These are phyloP conservation scores for Ehretia macrophylla DNA, from an alignment of 257 asterid genomes.

Conservation along the genomic window DNA sequence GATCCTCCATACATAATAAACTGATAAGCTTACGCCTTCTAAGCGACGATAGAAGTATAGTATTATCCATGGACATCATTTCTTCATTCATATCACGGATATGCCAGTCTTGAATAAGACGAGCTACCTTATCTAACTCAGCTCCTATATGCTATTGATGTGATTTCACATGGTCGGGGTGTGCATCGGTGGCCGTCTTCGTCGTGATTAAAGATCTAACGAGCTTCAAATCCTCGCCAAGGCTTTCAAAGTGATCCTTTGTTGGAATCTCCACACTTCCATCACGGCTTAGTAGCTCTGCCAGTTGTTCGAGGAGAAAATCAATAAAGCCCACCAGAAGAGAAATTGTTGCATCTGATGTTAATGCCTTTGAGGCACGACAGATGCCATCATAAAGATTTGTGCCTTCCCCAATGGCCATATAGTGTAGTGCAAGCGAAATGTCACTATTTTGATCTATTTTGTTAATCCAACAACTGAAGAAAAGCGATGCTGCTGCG, in stretches of 20 bases:
- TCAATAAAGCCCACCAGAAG: background rate
- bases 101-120: background rate
- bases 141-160: background rate
- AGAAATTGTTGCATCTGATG: background rate
- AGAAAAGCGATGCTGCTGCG: background rate
- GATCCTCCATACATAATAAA: too few relatives aligned
- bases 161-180: background rate
- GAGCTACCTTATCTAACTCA: background rate
- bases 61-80: too few relatives aligned
- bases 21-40: too few relatives aligned
- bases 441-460: background rate
- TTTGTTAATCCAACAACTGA: background rate
- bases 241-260: background rate
- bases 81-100: too few relatives aligned
- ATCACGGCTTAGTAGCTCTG: too few relatives aligned
- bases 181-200: background rate
- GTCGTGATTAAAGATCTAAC: background rate
- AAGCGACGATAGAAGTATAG: too few relatives aligned
- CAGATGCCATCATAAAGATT: background rate
- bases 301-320: background rate
- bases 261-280: background rate
- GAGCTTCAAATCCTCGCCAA: background rate
- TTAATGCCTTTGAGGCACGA: background rate
- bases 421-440: background rate
- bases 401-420: background rate